phyloP scores from a whole-genome alignment of 768 basidiomycete species.

The Tremella yokohamensis region DNA sequence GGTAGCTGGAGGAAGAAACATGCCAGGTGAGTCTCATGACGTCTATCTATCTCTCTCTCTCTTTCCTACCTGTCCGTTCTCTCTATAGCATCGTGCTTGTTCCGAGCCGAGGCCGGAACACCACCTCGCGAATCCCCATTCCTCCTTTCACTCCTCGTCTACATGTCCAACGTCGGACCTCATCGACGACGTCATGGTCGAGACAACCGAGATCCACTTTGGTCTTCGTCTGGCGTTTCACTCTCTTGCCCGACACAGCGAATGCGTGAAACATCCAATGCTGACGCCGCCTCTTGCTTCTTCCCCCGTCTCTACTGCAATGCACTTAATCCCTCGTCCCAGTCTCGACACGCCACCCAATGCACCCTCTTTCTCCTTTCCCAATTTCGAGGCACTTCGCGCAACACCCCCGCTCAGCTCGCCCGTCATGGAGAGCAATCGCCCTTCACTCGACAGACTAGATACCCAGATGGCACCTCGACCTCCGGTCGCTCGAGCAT shows the following conservation, averaged over 20 bases:
- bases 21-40: slow-evolving; percentile 34
- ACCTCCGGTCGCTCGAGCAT: not conserved
- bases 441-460: too few species aligned
- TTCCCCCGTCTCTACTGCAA: not conserved
- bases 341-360: slow-evolving; percentile 27
- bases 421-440: too few species aligned
- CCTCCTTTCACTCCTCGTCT: not conserved
- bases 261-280: not conserved
- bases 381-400: too few species aligned
- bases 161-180: not conserved
- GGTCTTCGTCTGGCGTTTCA: not conserved
- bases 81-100: too few species aligned
- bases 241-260: not conserved
- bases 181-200: slow-evolving; percentile 1
- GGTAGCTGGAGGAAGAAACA: slow-evolving; percentile 35
- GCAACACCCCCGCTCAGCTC: too few species aligned
- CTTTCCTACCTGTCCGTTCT: too few species aligned
- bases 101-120: too few species aligned
- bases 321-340: not conserved
- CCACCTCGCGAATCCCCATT: not conserved
- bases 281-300: slow-evolving; percentile 1
- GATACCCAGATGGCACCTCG: too few species aligned
- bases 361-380: slow-evolving; percentile 8
- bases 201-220: not conserved
- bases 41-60: not conserved